A percentile compares a stretch with the other conserved stretches of the same genome.
phyloP scores from a whole-genome alignment of 441 rosid species.

The Corymbia calophylla region DNA sequence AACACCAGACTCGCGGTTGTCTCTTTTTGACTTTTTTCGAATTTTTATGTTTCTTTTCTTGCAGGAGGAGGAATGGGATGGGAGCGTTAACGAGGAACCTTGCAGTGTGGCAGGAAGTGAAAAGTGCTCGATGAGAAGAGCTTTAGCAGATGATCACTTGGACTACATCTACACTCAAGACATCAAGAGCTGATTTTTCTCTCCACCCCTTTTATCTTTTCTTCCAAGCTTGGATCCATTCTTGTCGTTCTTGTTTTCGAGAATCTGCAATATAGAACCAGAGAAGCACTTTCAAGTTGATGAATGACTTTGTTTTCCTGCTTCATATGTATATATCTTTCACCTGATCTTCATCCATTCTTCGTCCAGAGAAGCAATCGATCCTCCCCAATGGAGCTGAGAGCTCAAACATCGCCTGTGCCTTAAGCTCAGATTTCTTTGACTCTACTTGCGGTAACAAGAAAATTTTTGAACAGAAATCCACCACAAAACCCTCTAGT shows the following conservation, averaged over 20 bases:
- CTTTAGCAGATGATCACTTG: slow-evolving; percentile 34
- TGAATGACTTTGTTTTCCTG: neutral
- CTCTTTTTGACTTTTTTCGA: neutral
- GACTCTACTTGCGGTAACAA: neutral
- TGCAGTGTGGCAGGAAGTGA: slow-evolving; percentile 27
- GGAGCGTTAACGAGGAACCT: slow-evolving; percentile 15
- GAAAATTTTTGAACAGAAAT: neutral
- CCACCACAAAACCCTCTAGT: neutral
- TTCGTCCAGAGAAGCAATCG: neutral
- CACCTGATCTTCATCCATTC: neutral
- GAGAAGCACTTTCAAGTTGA: neutral
- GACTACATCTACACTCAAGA: slow-evolving; percentile 61
- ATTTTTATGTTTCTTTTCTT: neutral
- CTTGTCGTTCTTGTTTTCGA: neutral
- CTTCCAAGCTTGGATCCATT: neutral
- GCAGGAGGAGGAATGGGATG: slow-evolving; percentile 15
- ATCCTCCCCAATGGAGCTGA: neutral
- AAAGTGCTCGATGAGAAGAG: slow-evolving; percentile 38
- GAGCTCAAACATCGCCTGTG: neutral
- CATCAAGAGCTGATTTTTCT: slow-evolving; percentile 7
- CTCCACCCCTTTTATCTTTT: neutral
- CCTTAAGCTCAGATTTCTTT: neutral
- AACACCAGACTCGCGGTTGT: neutral
- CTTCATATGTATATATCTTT: neutral
- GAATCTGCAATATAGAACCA: neutral